These are phyloP conservation scores for Globisporangium mamillatum DNA, from an alignment of 352 stramenopile genomes.

Conservation along the genomic window DNA sequence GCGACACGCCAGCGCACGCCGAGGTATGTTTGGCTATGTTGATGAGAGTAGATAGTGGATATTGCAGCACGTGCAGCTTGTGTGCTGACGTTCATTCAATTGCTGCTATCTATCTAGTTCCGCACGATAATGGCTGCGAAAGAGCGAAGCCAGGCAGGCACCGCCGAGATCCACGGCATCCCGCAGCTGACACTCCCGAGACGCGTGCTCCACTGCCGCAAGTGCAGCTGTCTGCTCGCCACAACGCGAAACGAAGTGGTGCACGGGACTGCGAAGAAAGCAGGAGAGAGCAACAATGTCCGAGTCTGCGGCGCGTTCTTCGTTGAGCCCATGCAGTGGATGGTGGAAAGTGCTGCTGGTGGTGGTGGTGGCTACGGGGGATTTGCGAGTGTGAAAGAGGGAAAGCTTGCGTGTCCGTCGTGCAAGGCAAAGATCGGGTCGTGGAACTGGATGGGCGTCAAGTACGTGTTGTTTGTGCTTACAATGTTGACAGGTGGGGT, in stretches of 20 bases:
- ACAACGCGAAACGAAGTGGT: slow-evolving; percentile 48
- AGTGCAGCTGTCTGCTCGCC: slow-evolving; percentile 57
- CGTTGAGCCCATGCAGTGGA: slow-evolving; percentile 73
- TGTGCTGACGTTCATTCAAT: too few relatives aligned
- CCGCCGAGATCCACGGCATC: slow-evolving; percentile 23
- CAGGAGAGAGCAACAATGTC: background rate
- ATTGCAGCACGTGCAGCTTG: background rate
- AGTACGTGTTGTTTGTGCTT: slow-evolving; percentile 34
- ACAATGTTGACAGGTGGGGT: too few relatives aligned
- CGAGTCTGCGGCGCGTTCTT: slow-evolving; percentile 29
- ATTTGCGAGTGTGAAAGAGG: slow-evolving; percentile 39
- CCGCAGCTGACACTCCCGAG: slow-evolving; percentile 22
- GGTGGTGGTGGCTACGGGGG: slow-evolving; percentile 1
- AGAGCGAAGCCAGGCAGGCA: slow-evolving; percentile 31
- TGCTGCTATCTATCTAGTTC: slow-evolving; percentile 22
- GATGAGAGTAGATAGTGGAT: background rate
- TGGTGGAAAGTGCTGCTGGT: slow-evolving; percentile 20
- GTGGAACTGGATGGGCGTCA: slow-evolving; percentile 74
- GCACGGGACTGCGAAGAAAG: background rate
- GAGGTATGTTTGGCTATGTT: slow-evolving; percentile 25
- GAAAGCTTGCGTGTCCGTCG: slow-evolving; percentile 63
- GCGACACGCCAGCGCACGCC: slow-evolving; percentile 53
- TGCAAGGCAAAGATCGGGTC: slow-evolving; percentile 73
- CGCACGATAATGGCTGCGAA: slow-evolving; percentile 41
- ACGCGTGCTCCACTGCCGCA: slow-evolving; percentile 41